Conservation (phyloP, 2,329 filamentous ascomycete species). For the Penicillium sp. region DNA sequence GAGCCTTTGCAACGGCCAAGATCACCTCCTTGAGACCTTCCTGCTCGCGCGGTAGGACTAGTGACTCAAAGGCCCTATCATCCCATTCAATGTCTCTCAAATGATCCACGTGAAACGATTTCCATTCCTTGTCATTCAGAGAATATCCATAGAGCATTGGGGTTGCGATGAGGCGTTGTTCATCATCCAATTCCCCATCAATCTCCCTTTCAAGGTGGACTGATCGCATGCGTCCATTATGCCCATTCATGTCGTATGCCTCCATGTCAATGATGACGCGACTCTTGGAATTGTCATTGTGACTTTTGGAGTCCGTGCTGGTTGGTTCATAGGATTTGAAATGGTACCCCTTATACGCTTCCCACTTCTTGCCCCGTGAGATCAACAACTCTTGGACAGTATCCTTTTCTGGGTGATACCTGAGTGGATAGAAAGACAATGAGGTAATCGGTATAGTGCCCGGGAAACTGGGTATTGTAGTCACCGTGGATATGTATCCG, state of each 20-base stretch:
- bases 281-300: conserved; percentile 30
- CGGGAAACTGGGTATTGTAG: conserved; percentile 11
- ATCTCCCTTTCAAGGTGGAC: conserved; percentile 20
- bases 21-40: conserved; percentile 45
- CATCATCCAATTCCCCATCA: conserved; percentile 35
- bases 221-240: conserved; percentile 40
- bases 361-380: conserved; percentile 47
- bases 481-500: conserved; percentile 7
- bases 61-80: conserved; percentile 45
- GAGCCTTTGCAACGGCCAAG: conserved; percentile 46
- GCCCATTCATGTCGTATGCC: conserved; percentile 39
- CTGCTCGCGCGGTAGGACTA: conserved; percentile 48
- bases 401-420: conserved; percentile 43
- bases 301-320: conserved; percentile 27
- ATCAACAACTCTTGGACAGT: conserved; percentile 41
- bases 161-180: conserved; percentile 43
- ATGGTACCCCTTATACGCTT: conserved; percentile 48
- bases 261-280: conserved; percentile 53
- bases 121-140: conserved; percentile 41
- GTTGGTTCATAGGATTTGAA: conserved; percentile 49
- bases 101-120: conserved; percentile 38
- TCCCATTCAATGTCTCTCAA: conserved; percentile 47
- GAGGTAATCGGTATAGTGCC: conserved; percentile 44
- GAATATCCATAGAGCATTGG: conserved; percentile 49
- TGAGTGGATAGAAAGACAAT: conserved; percentile 45